A percentile compares a stretch with the other conserved stretches of the same genome.
These are phyloP conservation scores for Coemansia sp. DNA, from an alignment of 192 early-diverging fungal genomes.

Conservation along the genomic window DNA sequence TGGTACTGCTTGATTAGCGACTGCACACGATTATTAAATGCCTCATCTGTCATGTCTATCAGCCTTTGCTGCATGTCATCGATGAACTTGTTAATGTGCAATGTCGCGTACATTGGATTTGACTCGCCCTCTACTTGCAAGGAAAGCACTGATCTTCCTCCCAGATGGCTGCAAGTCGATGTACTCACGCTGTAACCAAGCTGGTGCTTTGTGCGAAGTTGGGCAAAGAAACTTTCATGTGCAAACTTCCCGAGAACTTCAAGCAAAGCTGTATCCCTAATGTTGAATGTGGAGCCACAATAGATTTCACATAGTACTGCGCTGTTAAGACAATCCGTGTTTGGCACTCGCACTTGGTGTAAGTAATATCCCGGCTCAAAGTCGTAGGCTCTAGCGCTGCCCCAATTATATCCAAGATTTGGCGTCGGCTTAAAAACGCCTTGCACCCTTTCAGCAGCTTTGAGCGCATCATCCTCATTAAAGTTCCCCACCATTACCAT, in stretches of 20 bases:
- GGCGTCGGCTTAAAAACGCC: conserved; percentile 10
- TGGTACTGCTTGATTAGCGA: conserved; percentile 60
- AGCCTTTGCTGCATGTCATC: conserved; percentile 42
- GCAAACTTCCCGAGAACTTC: conserved; percentile 73
- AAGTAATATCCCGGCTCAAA: conserved; percentile 70
- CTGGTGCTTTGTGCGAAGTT: conserved; percentile 87
- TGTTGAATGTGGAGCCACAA: not conserved
- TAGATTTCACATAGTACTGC: not conserved
- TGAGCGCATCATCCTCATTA: not conserved
- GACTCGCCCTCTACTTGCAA: conserved; percentile 67
- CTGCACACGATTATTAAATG: conserved; percentile 63
- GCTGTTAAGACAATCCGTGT: not conserved
- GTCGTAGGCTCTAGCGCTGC: conserved; percentile 84
- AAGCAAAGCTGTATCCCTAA: conserved; percentile 19
- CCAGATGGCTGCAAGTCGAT: not conserved
- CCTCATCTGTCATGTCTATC: conserved; percentile 22
- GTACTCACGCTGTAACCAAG: conserved; percentile 61
- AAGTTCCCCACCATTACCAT: not conserved
- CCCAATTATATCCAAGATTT: conserved; percentile 74
- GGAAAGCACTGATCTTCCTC: not conserved
- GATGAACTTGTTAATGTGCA: conserved; percentile 80
- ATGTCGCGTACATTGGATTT: conserved; percentile 77
- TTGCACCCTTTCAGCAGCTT: conserved; percentile 6
- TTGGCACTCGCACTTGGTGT: not conserved
- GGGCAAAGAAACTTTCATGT: conserved; percentile 83